Evolutionary conservation across 2,329 filamentous ascomycete species (phyloP).

Genomic region (Coniochaeta sp.): DNA sequence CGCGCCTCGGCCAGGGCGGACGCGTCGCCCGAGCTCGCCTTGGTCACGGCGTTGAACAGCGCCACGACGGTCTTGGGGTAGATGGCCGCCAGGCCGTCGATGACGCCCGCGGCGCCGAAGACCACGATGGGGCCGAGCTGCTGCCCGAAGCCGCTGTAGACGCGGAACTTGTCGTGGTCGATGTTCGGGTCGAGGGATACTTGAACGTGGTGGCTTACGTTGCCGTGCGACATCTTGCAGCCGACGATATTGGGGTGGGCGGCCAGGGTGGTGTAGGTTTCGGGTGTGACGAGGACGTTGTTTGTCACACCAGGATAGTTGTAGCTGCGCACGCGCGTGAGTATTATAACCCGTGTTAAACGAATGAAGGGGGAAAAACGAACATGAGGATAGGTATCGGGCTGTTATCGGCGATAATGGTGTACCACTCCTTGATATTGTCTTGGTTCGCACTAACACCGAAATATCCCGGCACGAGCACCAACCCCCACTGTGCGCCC

Average conservation of each 20-base stretch:
- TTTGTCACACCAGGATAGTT: constrained; percentile 60
- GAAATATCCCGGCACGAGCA: constrained; percentile 60
- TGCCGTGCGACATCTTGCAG: constrained; percentile 61
- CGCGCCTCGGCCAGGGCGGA: constrained; percentile 39
- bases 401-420: constrained; percentile 50
- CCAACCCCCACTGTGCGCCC: constrained; percentile 54
- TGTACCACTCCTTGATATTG: constrained; percentile 54
- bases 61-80: constrained; percentile 55
- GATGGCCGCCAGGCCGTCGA: constrained; percentile 58
- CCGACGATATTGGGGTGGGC: constrained; percentile 59
- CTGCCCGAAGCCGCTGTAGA: constrained; percentile 60
- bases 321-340: constrained; percentile 24
- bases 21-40: constrained; percentile 13
- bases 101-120: constrained; percentile 56
- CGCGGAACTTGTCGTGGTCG: constrained; percentile 51
- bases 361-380: constrained; percentile 13
- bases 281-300: constrained; percentile 48
- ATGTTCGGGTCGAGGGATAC: constrained; percentile 54
- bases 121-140: constrained; percentile 57
- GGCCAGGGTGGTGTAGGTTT: constrained; percentile 50
- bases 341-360: not conserved
- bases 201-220: constrained; percentile 56
- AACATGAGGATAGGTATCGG: constrained; percentile 54
- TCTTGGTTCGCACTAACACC: constrained; percentile 49
- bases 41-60: constrained; percentile 40